These are phyloP conservation scores for Incumbomyces lentus DNA, from an alignment of 2,329 filamentous ascomycete genomes.

Conservation along the genomic window DNA sequence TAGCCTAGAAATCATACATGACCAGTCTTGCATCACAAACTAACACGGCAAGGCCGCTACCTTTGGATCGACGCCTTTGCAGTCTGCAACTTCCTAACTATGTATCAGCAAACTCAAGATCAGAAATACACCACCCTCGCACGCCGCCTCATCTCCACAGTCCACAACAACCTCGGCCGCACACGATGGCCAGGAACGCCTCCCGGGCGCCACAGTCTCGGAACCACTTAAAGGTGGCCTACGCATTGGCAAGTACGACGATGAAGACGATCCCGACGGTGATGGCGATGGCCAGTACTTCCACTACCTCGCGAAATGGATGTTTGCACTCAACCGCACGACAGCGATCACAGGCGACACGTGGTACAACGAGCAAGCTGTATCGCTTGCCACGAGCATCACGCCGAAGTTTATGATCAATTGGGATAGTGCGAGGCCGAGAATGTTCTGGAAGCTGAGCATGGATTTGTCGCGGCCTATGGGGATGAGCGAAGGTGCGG, in stretches of 20 bases:
- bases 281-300: constrained; percentile 51
- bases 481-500: constrained; percentile 43
- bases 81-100: constrained; percentile 48
- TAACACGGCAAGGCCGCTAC: constrained; percentile 37
- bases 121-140: constrained; percentile 41
- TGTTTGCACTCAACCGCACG: constrained; percentile 50
- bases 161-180: constrained; percentile 44
- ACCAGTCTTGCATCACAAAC: no score
- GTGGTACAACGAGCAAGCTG: constrained; percentile 41
- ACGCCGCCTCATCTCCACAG: constrained; percentile 37
- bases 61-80: constrained; percentile 54
- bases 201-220: constrained; percentile 43
- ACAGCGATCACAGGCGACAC: constrained; percentile 37
- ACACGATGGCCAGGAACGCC: constrained; percentile 39
- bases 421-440: constrained; percentile 24
- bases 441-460: constrained; percentile 49
- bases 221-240: constrained; percentile 46
- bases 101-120: constrained; percentile 34
- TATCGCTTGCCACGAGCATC: constrained; percentile 43
- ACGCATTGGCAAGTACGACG: constrained; percentile 47
- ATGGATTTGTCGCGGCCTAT: constrained; percentile 39
- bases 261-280: constrained; percentile 33
- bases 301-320: constrained; percentile 53
- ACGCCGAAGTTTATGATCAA: constrained; percentile 43
- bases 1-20: no score